Base-by-base conservation (phyloP, 306 rosid species). In the Glycine soja region DNA sequence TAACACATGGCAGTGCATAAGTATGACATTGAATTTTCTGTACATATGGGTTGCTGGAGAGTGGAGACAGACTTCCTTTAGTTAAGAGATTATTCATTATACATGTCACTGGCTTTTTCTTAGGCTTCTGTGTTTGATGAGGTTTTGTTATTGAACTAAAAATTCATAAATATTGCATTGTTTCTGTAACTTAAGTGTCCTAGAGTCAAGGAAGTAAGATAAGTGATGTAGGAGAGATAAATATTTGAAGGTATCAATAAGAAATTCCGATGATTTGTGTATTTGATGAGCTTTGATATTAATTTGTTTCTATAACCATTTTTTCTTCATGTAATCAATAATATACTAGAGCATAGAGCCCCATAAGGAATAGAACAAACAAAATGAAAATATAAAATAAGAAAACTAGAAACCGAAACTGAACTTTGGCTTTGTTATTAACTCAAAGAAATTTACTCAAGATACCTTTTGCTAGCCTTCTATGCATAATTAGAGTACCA, bases 1-100 rank as follows among this genome's bases (percentile, higher is more conserved):
- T 61, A 61, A 30, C 40, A 59, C 36, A 18, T 30, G 40, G 40
- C 66, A 59, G 42, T 62, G 69, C 69, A 62, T 62, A 62, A 5
- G 18, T 34, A 34, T 12, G 18, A 36, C 9, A 24, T 34, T 62
- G 45, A 62, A 4, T 62, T 62, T 32, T 12, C 2, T 32, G 45
- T 62, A 30, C 46, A 24, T 24, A 63, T 61, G 8, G 8, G 6
- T 32, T 61, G 15, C 43, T 24, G 30, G 30, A 24, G 30, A 24
- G 2, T 11, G 42, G 42, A 61, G 15, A 61, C 43, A 10, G 24
- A 4, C 38, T n/a, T 61, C 67, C 43, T 30, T 32, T 32, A 15
- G 42, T 61, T 32, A 30, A 61, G 43, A 32, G 67, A 63, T 63
- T 34, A 63, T 34, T 34, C 45, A 62, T 62, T 32, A 62, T 10